phyloP scores from a whole-genome alignment of 164 flowering plant genomes.

The Vitis cinerea region DNA sequence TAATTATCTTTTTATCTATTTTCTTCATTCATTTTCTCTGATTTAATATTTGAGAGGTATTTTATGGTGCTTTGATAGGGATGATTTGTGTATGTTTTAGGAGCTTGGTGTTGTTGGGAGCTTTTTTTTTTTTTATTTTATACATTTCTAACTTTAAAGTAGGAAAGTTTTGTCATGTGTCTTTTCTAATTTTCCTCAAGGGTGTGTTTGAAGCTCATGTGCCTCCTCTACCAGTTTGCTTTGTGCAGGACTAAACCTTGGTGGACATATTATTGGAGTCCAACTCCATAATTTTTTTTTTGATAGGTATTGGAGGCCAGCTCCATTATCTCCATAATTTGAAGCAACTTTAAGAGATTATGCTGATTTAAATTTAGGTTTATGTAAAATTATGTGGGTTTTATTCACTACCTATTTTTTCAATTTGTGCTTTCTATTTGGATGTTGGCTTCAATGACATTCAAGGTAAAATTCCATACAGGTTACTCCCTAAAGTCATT shows the following conservation, averaged over 20 bases:
- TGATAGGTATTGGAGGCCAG: conserved; percentile 25
- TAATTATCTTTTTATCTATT: too few species aligned
- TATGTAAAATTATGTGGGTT: neutral
- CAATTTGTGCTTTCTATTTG: conserved; percentile 29
- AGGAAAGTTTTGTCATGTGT: neutral
- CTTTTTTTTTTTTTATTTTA: too few species aligned
- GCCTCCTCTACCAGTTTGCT: too few species aligned
- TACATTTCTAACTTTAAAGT: too few species aligned
- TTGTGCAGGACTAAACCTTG: conserved; percentile 40
- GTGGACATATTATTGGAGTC: conserved; percentile 35
- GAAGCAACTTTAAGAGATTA: conserved; percentile 60
- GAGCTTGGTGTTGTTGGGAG: too few species aligned
- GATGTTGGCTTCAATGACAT: conserved; percentile 66
- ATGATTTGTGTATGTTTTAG: too few species aligned
- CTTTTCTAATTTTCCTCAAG: neutral
- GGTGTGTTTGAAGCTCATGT: too few species aligned
- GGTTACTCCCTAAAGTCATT: conserved; percentile 65
- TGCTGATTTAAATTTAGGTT: neutral
- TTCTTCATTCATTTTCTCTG: too few species aligned
- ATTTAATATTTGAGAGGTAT: too few species aligned
- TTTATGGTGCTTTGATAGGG: too few species aligned
- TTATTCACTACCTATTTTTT: neutral
- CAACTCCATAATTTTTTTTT: too few species aligned
- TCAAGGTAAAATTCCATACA: conserved; percentile 57
- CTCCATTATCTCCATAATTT: conserved; percentile 49